phyloP scores from a whole-genome alignment of 805 yeast species.

The Suhomyces pyralidae region DNA sequence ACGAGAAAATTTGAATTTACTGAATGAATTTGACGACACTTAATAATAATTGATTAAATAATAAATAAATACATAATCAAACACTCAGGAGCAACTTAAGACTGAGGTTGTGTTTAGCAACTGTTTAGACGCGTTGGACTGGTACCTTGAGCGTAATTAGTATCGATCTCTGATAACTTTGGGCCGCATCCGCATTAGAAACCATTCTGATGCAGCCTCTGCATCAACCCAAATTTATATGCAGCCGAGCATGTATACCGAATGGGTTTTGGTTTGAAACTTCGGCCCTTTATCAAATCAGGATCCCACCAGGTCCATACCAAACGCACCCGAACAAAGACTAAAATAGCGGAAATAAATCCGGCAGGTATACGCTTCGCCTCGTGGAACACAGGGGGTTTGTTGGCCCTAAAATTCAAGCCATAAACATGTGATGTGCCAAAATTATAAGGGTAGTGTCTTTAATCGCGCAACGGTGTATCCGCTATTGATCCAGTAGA shows the following conservation, averaged over 20 bases:
- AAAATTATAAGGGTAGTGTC: background rate
- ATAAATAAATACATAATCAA: background rate
- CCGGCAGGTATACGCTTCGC: background rate
- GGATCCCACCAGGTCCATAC: background rate
- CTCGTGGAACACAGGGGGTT: background rate
- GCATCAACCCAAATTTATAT: background rate
- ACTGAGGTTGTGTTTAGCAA: background rate
- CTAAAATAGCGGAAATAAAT: background rate
- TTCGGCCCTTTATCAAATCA: background rate
- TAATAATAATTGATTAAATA: background rate
- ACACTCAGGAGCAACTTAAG: background rate
- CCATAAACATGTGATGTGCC: background rate
- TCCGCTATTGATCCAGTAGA: background rate
- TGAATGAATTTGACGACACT: background rate
- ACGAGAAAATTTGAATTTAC: background rate
- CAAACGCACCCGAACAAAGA: background rate
- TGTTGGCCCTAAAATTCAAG: background rate
- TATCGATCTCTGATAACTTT: background rate
- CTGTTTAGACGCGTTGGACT: background rate
- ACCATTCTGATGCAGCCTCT: background rate
- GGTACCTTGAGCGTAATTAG: background rate
- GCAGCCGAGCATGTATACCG: background rate
- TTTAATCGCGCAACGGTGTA: background rate
- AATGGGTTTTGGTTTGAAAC: background rate
- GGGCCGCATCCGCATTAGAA: background rate